phyloP scores from a whole-genome alignment of 768 basidiomycete species.

The Cubamyces sp. region DNA sequence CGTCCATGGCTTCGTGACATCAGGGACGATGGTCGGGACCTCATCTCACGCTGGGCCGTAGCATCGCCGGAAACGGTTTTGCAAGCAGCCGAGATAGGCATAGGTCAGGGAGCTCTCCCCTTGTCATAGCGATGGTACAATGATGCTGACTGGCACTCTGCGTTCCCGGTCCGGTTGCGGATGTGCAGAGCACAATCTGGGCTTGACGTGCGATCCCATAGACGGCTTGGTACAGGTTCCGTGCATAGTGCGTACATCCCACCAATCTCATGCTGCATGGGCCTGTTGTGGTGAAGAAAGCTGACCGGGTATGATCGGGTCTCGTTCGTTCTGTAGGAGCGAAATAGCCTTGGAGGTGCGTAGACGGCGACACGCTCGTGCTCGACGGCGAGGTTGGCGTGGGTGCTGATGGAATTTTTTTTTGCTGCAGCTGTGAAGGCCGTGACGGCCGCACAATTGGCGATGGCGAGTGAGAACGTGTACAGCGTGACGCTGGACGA shows the following conservation, averaged over 20 bases:
- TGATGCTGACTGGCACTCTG: conserved; percentile 6
- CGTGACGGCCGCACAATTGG: conserved; percentile 91
- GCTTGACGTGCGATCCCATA: conserved; percentile 93
- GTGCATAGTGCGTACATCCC: conserved; percentile 72
- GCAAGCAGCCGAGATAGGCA: conserved; percentile 87
- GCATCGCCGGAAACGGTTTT: conserved; percentile 78
- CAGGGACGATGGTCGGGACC: not conserved
- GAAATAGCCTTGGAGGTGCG: conserved; percentile 84
- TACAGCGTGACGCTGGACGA: conserved; percentile 91
- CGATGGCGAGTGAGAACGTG: conserved; percentile 88
- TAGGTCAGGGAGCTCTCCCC: conserved; percentile 52
- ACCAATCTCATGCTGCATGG: conserved; percentile 1
- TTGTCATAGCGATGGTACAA: not conserved
- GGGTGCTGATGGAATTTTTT: not conserved
- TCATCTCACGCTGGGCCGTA: conserved; percentile 31
- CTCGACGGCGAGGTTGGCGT: not conserved
- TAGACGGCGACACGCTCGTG: not conserved
- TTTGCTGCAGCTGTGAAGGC: conserved; percentile 77
- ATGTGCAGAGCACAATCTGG: conserved; percentile 74
- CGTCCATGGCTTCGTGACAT: conserved; percentile 24
- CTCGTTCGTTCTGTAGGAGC: conserved; percentile 51
- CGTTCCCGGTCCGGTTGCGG: not conserved
- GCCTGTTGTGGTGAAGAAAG: not conserved
- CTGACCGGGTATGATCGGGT: not conserved
- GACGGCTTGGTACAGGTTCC: conserved; percentile 94